Percentiles rank a stretch among this genome's conserved stretches.
phyloP scores from a whole-genome alignment of 768 basidiomycete species.

The Goffeauzyma gilvescens region DNA sequence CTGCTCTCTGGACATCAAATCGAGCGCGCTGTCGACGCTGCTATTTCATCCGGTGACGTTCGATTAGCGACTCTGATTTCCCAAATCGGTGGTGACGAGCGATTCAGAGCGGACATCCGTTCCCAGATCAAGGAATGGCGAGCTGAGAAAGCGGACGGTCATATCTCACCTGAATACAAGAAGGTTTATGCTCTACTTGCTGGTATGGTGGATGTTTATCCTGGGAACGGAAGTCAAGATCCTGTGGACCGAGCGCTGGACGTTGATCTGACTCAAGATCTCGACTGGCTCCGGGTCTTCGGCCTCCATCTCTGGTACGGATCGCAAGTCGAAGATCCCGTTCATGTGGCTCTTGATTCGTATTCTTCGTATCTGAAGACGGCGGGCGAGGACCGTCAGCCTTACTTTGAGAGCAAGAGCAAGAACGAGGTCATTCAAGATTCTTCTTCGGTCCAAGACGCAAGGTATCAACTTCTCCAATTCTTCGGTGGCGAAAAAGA shows the following conservation, averaged over 20 bases:
- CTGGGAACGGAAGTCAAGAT: slow-evolving; percentile 37
- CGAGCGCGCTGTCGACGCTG: slow-evolving; percentile 56
- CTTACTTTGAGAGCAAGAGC: background rate
- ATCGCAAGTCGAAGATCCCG: slow-evolving; percentile 41
- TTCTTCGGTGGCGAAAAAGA: slow-evolving; percentile 54
- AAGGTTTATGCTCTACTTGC: slow-evolving; percentile 68
- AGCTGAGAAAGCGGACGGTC: slow-evolving; percentile 50
- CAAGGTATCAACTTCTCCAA: slow-evolving; percentile 60
- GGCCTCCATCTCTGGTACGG: slow-evolving; percentile 82
- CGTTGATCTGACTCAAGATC: slow-evolving; percentile 45
- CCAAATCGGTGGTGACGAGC: slow-evolving; percentile 54
- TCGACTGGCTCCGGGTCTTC: slow-evolving; percentile 90
- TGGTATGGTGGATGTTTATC: slow-evolving; percentile 48
- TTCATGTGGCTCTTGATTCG: slow-evolving; percentile 47
- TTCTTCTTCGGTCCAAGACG: slow-evolving; percentile 40
- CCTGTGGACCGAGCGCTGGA: slow-evolving; percentile 38
- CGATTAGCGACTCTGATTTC: slow-evolving; percentile 76
- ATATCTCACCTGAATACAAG: slow-evolving; percentile 49
- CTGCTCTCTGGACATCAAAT: slow-evolving; percentile 73
- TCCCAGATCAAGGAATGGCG: slow-evolving; percentile 69
- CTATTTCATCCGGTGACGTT: slow-evolving; percentile 55
- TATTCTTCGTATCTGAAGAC: slow-evolving; percentile 37
- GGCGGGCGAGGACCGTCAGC: background rate
- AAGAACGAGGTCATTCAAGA: too few species aligned
- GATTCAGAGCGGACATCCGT: slow-evolving; percentile 52